These are phyloP conservation scores for Argentina anserina DNA, from an alignment of 306 rosid species.

Conservation along the genomic window DNA sequence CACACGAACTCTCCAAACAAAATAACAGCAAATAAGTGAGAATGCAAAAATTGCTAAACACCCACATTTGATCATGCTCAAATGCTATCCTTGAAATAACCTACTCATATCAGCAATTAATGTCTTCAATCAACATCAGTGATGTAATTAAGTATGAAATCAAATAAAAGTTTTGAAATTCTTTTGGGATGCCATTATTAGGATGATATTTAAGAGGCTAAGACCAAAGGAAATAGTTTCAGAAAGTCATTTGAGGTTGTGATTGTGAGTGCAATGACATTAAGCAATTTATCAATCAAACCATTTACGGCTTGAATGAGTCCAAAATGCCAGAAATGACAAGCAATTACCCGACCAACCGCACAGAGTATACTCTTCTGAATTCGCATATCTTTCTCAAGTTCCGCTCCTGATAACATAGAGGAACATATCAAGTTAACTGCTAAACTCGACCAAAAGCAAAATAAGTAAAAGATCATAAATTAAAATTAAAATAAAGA, in stretches of 20 bases:
- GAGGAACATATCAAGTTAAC: constrained; percentile 20
- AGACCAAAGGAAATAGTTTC: neutral
- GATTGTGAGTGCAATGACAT: neutral
- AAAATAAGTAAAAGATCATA: neutral
- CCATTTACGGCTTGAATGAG: neutral
- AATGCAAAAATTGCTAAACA: neutral
- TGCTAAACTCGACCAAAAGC: neutral
- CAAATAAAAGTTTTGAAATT: neutral
- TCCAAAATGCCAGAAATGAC: neutral
- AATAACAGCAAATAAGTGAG: neutral
- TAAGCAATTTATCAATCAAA: constrained; percentile 7
- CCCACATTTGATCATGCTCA: neutral
- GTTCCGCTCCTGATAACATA: constrained; percentile 63
- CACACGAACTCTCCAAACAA: neutral
- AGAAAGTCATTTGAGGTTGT: neutral
- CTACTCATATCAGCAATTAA: neutral
- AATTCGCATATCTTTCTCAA: constrained; percentile 82
- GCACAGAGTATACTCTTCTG: constrained; percentile 83
- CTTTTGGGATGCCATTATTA: neutral
- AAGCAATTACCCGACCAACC: constrained; percentile 67
- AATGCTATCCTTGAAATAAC: neutral
- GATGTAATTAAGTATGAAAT: neutral
- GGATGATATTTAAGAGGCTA: neutral
- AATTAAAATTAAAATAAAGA: neutral
- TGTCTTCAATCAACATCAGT: neutral